Conservation (phyloP, 2,329 filamentous ascomycete species). For the Clarireedia homoeocarpa region DNA sequence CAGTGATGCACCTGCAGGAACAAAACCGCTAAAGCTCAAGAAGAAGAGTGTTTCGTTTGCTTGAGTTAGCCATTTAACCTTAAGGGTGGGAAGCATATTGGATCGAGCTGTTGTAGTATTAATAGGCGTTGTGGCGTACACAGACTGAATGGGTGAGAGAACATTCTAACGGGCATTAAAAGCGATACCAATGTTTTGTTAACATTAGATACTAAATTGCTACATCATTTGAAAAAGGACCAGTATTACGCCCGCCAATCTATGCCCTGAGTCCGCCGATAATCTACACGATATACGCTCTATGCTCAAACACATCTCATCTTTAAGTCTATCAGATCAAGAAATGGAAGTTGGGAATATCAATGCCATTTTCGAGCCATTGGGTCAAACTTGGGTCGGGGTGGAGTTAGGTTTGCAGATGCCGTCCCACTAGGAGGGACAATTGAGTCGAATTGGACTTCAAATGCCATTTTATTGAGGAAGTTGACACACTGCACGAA, state of each 20-base stretch:
- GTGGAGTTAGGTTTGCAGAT: not conserved
- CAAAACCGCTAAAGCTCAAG: slow-evolving; percentile 51
- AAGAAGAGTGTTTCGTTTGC: slow-evolving; percentile 83
- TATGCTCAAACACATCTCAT: not conserved
- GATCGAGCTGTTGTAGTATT: slow-evolving; percentile 6
- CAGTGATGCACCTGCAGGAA: slow-evolving; percentile 40
- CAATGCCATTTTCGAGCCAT: slow-evolving; percentile 58
- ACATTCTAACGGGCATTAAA: too few relatives aligned
- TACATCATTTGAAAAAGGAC: not conserved
- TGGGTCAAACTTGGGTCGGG: slow-evolving; percentile 52
- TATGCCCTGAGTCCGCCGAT: not conserved
- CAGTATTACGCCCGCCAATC: not conserved
- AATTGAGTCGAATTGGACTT: slow-evolving; percentile 49
- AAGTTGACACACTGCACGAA: slow-evolving; percentile 44
- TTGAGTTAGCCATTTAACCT: slow-evolving; percentile 29
- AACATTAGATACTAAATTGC: not conserved
- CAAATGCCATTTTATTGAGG: slow-evolving; percentile 44
- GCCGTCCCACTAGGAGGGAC: slow-evolving; percentile 2
- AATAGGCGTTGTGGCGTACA: slow-evolving; percentile 9
- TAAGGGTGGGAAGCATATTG: slow-evolving; percentile 12
- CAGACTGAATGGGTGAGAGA: not conserved
- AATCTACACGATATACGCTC: not conserved
- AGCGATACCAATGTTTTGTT: slow-evolving; percentile 8
- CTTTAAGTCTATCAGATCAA: not conserved
- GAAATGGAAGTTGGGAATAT: not conserved